Percentiles rank a stretch among this genome's conserved stretches.
Evolutionary conservation across 176 grass and related monocot species (phyloP).

Genomic region (Triticum timopheevii): DNA sequence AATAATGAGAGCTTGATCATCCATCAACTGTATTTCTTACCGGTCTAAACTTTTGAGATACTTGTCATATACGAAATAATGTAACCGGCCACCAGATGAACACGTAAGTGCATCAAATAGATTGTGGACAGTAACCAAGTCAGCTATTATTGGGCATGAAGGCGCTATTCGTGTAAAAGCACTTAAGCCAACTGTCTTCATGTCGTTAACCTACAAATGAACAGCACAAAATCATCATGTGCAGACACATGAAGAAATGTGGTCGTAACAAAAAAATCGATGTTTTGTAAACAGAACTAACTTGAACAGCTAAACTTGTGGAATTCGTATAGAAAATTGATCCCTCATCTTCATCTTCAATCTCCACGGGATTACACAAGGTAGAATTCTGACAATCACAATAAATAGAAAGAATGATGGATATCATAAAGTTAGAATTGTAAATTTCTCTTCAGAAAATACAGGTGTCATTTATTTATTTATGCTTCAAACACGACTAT

Average conservation of each 20-base stretch:
- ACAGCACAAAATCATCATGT: conserved; percentile 30
- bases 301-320: conserved; percentile 78
- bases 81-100: conserved; percentile 66
- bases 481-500: neutral
- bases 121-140: conserved; percentile 84
- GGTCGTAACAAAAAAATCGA: neutral
- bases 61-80: conserved; percentile 89
- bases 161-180: conserved; percentile 69
- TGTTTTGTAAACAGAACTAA: conserved; percentile 32
- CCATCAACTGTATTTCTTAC: conserved; percentile 38
- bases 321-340: conserved; percentile 91
- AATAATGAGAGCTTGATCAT: conserved; percentile 5
- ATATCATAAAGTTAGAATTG: conserved; percentile 14
- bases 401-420: conserved; percentile 13
- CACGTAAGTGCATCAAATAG: conserved; percentile 74
- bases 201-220: conserved; percentile 73
- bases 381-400: conserved; percentile 38
- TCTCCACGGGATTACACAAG: conserved; percentile 32
- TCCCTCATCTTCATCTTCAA: conserved; percentile 69
- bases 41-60: conserved; percentile 82
- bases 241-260: conserved; percentile 4
- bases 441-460: conserved; percentile 24
- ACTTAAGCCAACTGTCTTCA: conserved; percentile 63
- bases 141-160: conserved; percentile 74
- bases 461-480: neutral